Conservation (phyloP, 768 basidiomycete genomes). For the Tylopilus balloui region DNA sequence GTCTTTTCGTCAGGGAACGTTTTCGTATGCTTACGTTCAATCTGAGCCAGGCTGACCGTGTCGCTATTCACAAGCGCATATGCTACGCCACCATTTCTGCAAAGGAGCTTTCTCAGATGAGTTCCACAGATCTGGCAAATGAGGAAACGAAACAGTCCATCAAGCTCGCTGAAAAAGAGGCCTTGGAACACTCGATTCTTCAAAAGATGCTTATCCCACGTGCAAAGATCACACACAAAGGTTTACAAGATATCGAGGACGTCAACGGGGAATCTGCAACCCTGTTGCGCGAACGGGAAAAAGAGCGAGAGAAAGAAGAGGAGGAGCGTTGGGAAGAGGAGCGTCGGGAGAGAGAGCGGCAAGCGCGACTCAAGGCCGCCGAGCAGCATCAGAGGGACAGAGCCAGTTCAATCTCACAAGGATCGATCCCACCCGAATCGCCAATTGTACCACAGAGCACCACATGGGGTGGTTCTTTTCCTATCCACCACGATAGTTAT, state of each 20-base stretch:
- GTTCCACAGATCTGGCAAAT: conserved; percentile 83
- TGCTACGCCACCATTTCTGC: conserved; percentile 61
- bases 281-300: conserved; percentile 45
- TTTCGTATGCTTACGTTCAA: conserved; percentile 90
- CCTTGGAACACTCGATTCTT: conserved; percentile 80
- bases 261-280: conserved; percentile 49
- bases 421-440: conserved; percentile 71
- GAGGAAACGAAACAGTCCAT: conserved; percentile 84
- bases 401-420: conserved; percentile 41
- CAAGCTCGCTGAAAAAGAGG: conserved; percentile 75
- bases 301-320: conserved; percentile 58
- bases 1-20: conserved; percentile 57
- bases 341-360: conserved; percentile 64
- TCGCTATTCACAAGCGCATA: conserved; percentile 75
- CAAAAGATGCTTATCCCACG: conserved; percentile 58
- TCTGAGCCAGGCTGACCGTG: conserved; percentile 76
- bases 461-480: conserved; percentile 62
- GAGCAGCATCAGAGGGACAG: conserved; percentile 43
- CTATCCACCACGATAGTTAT: conserved; percentile 32
- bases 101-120: conserved; percentile 75
- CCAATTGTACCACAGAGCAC: conserved; percentile 46
- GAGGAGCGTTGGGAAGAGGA: conserved; percentile 56
- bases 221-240: conserved; percentile 92
- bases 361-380: conserved; percentile 53
- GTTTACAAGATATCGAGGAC: conserved; percentile 85